These are phyloP conservation scores for Trametes coccinea DNA, from an alignment of 768 basidiomycete species.

Conservation along the genomic window DNA sequence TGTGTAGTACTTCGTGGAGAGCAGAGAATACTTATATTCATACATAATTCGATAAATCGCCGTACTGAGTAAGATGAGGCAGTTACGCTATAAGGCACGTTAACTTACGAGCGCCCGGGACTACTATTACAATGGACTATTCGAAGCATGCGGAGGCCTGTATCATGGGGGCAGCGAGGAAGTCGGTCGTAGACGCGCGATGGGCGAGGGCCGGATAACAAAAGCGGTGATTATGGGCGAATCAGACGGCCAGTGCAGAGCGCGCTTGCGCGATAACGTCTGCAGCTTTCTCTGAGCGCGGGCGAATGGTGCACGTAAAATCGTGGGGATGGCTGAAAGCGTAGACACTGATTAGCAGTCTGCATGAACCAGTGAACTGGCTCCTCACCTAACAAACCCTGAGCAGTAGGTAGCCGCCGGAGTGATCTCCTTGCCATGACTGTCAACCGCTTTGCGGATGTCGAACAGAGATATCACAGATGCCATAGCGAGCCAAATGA, in stretches of 20 bases:
- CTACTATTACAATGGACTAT: too few species aligned
- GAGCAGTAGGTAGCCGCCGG: conserved; percentile 40
- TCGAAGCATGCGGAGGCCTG: too few species aligned
- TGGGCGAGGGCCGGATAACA: background rate
- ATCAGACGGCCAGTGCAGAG: conserved; percentile 7
- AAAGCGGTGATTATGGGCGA: background rate
- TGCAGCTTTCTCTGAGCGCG: conserved; percentile 34
- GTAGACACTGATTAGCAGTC: background rate
- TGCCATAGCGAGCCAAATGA: conserved; percentile 47
- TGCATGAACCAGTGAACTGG: background rate
- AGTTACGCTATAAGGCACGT: too few species aligned
- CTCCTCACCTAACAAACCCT: conserved; percentile 48
- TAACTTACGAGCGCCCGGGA: too few species aligned
- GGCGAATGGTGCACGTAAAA: conserved; percentile 47
- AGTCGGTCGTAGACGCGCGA: too few species aligned
- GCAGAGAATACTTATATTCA: too few species aligned
- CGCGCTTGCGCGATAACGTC: conserved; percentile 23
- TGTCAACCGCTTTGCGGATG: conserved; percentile 43
- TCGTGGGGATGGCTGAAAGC: conserved; percentile 51
- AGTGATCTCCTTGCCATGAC: conserved; percentile 42
- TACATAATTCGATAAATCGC: too few species aligned
- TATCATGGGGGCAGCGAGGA: too few species aligned
- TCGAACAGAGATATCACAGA: conserved; percentile 48
- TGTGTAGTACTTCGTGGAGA: too few species aligned
- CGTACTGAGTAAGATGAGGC: too few species aligned